Evolutionary conservation across 495 filamentous ascomycete species (phyloP).

Genomic region (Xylaria venustula): DNA sequence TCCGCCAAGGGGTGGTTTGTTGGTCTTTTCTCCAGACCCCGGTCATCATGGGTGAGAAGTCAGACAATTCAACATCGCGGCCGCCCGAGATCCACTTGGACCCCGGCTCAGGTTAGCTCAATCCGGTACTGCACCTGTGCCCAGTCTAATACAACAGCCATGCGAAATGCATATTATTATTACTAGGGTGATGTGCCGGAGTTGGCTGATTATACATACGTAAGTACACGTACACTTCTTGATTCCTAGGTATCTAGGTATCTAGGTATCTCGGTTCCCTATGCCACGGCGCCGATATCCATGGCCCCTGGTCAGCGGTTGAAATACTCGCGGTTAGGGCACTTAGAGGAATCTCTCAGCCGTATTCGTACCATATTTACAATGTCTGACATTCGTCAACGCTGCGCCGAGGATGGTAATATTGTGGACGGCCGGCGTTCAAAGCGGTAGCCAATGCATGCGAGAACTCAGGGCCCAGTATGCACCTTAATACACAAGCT

Average conservation of each 20-base stretch:
- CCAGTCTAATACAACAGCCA: background rate
- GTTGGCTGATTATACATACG: background rate
- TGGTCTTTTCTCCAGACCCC: conserved; percentile 3
- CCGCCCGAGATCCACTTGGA: conserved; percentile 12
- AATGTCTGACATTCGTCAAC: conserved; percentile 26
- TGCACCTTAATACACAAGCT: background rate
- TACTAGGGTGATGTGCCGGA: background rate
- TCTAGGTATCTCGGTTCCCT: too few relatives aligned
- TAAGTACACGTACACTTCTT: background rate
- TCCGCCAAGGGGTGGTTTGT: conserved; percentile 6
- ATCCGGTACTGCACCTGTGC: background rate
- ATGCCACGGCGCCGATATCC: too few relatives aligned
- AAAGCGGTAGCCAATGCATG: conserved; percentile 46
- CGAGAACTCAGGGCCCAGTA: conserved; percentile 37
- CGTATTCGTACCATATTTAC: too few relatives aligned
- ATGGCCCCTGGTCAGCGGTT: too few relatives aligned
- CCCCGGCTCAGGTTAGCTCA: conserved; percentile 2
- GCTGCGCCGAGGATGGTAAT: conserved; percentile 18
- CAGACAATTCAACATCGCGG: conserved; percentile 6
- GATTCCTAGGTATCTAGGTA: too few relatives aligned
- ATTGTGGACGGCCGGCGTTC: conserved; percentile 23
- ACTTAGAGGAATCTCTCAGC: too few relatives aligned
- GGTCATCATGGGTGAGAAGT: conserved; percentile 13
- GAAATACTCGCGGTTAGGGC: too few relatives aligned
- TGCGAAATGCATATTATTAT: background rate